These are phyloP conservation scores for Penicillium brevicompactum DNA, from an alignment of 2,329 filamentous ascomycete genomes.

Conservation along the genomic window DNA sequence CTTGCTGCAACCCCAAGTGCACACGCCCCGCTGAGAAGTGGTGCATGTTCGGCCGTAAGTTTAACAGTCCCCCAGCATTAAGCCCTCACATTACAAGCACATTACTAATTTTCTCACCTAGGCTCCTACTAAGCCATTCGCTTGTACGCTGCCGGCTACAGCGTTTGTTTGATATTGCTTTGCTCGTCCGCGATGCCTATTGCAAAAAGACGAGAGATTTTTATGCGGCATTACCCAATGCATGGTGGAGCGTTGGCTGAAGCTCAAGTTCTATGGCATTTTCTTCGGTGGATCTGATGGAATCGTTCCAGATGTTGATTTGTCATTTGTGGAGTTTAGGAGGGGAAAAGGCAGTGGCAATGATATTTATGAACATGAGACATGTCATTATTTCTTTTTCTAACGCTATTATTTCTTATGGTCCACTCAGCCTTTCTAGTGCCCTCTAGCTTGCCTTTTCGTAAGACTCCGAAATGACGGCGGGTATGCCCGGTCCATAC, in stretches of 20 bases:
- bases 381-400: conserved; percentile 9
- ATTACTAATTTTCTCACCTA: not conserved
- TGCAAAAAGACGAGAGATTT: not conserved
- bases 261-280: conserved; percentile 1
- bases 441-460: not conserved
- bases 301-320: conserved; percentile 3
- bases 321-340: conserved; percentile 8
- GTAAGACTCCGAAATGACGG: not conserved
- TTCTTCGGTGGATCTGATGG: conserved; percentile 1
- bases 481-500: not conserved
- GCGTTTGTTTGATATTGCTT: not conserved
- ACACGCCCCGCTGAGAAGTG: conserved; percentile 74
- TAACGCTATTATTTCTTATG: not conserved
- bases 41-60: conserved; percentile 84
- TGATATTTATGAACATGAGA: conserved; percentile 14
- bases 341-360: conserved; percentile 9
- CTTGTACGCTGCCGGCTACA: not conserved
- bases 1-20: conserved; percentile 91
- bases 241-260: conserved; percentile 1
- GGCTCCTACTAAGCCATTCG: conserved; percentile 6
- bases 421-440: not conserved
- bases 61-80: conserved; percentile 28
- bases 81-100: not conserved
- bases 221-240: not conserved
- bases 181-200: not conserved